Evolutionary conservation across 129 eudicot species (phyloP), one percentile per base, ranked within the genome.

Genomic region (Calendula officinalis): DNA sequence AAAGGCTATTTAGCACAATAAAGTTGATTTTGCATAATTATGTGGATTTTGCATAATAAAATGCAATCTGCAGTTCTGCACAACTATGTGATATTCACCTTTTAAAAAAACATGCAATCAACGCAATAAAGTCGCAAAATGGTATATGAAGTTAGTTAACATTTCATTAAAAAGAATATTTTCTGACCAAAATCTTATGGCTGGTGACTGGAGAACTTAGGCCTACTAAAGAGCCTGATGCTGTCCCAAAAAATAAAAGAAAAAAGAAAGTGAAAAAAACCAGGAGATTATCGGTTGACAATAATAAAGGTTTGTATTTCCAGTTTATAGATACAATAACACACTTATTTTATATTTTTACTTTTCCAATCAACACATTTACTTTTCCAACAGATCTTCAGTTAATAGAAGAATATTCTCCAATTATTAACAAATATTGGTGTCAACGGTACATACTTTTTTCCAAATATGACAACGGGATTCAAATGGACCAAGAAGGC

Each of bases 401-500:
- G 15, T 46, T 63, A 64, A 39, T 39, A 49, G 81, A 75, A 69
- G 79, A 78, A 35, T 3, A 71, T 45, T 75, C 79, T 47, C 86
- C 90, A 0, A 53, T 47, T 52, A 77, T 92, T 48, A 75, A 58
- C 73, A 92, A 88, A 69, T 92, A 92, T 68, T 92, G 95, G 96
- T 64, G 82, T 68, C 98, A 92, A 67, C 83, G 96, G 68, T 85
- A 88, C 67, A 15, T 67, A 13, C 70, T 92, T 53, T 92, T 92
- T 75, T 85, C 96, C 10, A 81, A 83, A 73, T 92, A 80, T 48
- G 89, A 92, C 11, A 65, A 80, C 14, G 96, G 98, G 36, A 83
- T 92, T 62, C 62, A 68, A 76, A 92, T 92, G 98, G 98, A 92
- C 33, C 84, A 81, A 72, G 98, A 92, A 79, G 98, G 98, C 36